Evolutionary conservation across 345 rosid species (phyloP).

Genomic region (Sisymbrium altissimum): DNA sequence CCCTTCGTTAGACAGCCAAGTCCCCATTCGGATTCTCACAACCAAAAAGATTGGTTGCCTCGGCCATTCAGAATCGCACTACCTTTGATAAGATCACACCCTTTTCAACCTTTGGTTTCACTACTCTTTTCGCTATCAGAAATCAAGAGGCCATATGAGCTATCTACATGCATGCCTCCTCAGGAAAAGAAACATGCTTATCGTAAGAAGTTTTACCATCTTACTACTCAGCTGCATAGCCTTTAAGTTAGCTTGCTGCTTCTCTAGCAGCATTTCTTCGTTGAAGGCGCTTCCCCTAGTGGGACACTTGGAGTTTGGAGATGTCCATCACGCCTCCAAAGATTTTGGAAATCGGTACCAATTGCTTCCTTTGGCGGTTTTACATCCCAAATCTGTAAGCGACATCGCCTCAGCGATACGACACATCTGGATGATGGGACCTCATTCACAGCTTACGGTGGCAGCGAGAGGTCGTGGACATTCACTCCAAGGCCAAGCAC

Average conservation of each 20-base stretch:
- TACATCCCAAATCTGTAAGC: constrained; percentile 73
- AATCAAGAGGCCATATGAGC: constrained; percentile 41
- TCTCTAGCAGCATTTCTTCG: constrained; percentile 61
- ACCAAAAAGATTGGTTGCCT: constrained; percentile 57
- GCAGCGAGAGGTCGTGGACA: constrained; percentile 94
- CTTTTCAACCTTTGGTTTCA: constrained; percentile 25
- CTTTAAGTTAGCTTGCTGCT: constrained; percentile 51
- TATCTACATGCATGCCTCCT: constrained; percentile 37
- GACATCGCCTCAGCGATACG: constrained; percentile 71
- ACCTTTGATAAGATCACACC: constrained; percentile 30
- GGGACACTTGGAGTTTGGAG: constrained; percentile 68
- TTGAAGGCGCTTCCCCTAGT: constrained; percentile 55
- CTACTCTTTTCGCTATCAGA: constrained; percentile 21
- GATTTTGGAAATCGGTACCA: constrained; percentile 83
- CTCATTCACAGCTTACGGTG: constrained; percentile 71
- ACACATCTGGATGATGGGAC: constrained; percentile 84
- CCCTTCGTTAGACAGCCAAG: constrained; percentile 45
- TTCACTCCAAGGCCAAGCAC: constrained; percentile 86
- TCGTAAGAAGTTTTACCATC: constrained; percentile 52
- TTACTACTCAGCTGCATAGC: constrained; percentile 63
- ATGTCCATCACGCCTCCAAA: constrained; percentile 66
- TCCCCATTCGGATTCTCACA: constrained; percentile 65
- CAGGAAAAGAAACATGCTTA: constrained; percentile 45
- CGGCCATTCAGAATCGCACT: constrained; percentile 35
- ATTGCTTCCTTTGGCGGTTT: constrained; percentile 65